A percentile compares a stretch with the other conserved stretches of the same genome.
Evolutionary conservation across 257 asterid genomes (phyloP).

Genomic region (Solanum megistacrolobum): DNA sequence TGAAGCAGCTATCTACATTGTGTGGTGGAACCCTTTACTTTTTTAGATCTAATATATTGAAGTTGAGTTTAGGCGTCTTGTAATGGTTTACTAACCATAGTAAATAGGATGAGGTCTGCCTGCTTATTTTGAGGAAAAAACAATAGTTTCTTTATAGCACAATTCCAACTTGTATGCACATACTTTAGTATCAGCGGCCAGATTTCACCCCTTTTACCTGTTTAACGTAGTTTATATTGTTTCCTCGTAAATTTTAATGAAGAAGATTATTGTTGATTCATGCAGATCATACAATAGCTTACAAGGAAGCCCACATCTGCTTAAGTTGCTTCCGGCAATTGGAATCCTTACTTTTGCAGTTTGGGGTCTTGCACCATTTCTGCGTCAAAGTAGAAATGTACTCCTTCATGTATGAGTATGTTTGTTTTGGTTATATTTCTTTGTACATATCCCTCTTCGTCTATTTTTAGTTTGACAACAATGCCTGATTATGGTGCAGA

Average conservation of each 20-base stretch:
- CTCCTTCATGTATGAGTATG: constrained; percentile 43
- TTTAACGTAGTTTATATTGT: background rate
- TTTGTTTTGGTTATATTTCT: constrained; percentile 3
- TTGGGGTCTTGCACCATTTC: constrained; percentile 83
- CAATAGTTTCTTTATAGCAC: background rate
- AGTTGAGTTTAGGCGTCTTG: background rate
- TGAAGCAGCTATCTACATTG: background rate
- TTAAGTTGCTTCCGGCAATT: constrained; percentile 68
- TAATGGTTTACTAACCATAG: background rate
- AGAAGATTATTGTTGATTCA: constrained; percentile 3
- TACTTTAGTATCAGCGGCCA: background rate
- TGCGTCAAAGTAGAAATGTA: constrained; percentile 56
- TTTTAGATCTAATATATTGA: background rate
- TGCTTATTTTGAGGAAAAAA: background rate
- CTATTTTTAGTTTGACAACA: background rate
- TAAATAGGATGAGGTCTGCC: background rate
- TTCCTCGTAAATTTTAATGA: background rate
- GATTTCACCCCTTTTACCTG: background rate
- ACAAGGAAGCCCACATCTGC: constrained; percentile 45
- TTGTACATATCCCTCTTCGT: constrained; percentile 3
- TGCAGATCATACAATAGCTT: constrained; percentile 56
- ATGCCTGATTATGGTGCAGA: constrained; percentile 35
- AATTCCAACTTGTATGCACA: background rate
- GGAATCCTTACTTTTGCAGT: constrained; percentile 61
- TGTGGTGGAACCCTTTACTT: background rate